Evolutionary conservation across 768 basidiomycete species (phyloP).

Genomic region (Mycena capillaripes): DNA sequence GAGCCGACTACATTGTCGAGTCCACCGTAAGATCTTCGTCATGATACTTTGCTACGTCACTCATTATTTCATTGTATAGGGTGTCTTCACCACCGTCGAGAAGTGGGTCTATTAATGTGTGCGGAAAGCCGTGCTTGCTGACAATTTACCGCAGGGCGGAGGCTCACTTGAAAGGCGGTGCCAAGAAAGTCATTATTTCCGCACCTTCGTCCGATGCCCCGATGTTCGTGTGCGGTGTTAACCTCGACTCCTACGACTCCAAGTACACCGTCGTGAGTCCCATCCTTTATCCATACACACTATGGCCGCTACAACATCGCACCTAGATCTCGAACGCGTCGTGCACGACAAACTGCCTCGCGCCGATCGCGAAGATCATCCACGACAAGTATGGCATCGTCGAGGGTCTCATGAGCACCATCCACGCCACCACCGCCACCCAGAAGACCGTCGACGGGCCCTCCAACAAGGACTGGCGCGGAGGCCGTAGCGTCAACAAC

Average conservation of each 20-base stretch:
- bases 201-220: conserved; percentile 98
- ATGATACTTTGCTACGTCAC: conserved; percentile 25
- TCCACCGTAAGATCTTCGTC: conserved; percentile 75
- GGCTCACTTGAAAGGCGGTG: conserved; percentile 96
- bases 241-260: conserved; percentile 92
- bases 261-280: conserved; percentile 84
- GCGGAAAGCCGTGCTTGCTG: conserved; percentile 28
- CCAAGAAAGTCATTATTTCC: conserved; percentile 99
- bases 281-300: conserved; percentile 20
- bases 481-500: conserved; percentile 94
- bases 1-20: conserved; percentile 96
- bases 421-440: conserved; percentile 96
- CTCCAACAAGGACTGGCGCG: conserved; percentile 97
- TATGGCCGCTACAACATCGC: conserved; percentile 9
- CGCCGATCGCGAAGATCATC: conserved; percentile 98
- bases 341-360: conserved; percentile 99
- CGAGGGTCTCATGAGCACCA: conserved; percentile 99
- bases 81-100: conserved; percentile 97
- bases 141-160: conserved; percentile 70
- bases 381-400: conserved; percentile 97
- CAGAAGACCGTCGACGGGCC: conserved; percentile 97
- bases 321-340: conserved; percentile 95
- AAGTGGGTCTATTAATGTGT: conserved; percentile 63
- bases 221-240: conserved; percentile 96
- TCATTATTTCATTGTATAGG: conserved; percentile 57